These are phyloP conservation scores for Phytophthora ohioensis DNA, from an alignment of 352 stramenopile species.

Conservation along the genomic window DNA sequence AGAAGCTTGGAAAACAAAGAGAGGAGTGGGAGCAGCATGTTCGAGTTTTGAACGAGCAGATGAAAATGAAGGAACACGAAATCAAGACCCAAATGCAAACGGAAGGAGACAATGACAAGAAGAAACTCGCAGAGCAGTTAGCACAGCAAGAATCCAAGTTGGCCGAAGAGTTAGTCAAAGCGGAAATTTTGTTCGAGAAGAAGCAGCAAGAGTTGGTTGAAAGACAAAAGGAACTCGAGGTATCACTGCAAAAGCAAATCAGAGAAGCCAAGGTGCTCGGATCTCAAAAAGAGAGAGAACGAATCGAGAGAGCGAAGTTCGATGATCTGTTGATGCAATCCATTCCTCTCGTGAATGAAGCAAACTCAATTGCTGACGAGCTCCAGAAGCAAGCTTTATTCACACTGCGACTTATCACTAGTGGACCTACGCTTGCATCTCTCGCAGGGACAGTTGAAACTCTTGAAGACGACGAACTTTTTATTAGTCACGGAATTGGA, in stretches of 20 bases:
- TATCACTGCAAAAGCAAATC: slow-evolving; percentile 84
- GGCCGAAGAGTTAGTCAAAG: slow-evolving; percentile 79
- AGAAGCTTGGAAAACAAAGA: slow-evolving; percentile 67
- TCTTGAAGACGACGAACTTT: slow-evolving; percentile 68
- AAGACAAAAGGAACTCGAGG: slow-evolving; percentile 73
- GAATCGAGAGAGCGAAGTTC: slow-evolving; percentile 72
- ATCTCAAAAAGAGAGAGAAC: slow-evolving; percentile 80
- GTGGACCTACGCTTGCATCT: slow-evolving; percentile 32
- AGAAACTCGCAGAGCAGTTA: slow-evolving; percentile 74
- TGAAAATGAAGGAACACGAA: slow-evolving; percentile 74
- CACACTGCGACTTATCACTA: slow-evolving; percentile 73
- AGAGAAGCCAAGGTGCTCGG: slow-evolving; percentile 72
- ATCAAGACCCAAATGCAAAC: slow-evolving; percentile 80
- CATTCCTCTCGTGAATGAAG: slow-evolving; percentile 87
- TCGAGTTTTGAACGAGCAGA: slow-evolving; percentile 71
- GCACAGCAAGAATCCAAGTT: slow-evolving; percentile 81
- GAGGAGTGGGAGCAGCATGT: slow-evolving; percentile 83
- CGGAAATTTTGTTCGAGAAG: slow-evolving; percentile 78
- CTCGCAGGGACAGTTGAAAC: slow-evolving; percentile 38
- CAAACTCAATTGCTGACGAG: slow-evolving; percentile 88
- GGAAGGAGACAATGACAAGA: slow-evolving; percentile 82
- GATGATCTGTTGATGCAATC: slow-evolving; percentile 82
- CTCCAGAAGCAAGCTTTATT: slow-evolving; percentile 75
- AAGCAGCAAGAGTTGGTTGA: slow-evolving; percentile 77
- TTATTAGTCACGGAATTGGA: slow-evolving; percentile 57